A percentile compares a stretch with the other conserved stretches of the same genome.
Evolutionary conservation across 768 basidiomycete species (phyloP).

Genomic region (Boletus coccyginus): DNA sequence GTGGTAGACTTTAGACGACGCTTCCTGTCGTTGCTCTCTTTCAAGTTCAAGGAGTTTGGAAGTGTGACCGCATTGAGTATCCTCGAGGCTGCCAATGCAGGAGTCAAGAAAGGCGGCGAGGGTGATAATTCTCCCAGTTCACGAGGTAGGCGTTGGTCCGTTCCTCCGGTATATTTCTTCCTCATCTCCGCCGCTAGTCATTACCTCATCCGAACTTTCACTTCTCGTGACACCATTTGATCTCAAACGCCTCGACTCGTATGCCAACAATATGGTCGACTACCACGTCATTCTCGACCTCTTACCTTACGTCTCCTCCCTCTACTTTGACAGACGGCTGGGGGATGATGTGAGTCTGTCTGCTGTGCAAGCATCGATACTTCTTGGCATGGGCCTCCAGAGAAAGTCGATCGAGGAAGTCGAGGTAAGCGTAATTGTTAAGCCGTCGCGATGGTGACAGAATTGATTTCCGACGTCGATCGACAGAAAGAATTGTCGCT

Average conservation of each 20-base stretch:
- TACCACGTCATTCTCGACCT: conserved; percentile 96
- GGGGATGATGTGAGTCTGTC: conserved; percentile 68
- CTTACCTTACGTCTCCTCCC: conserved; percentile 72
- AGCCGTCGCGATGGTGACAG: background rate
- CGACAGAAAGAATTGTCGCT: conserved; percentile 72
- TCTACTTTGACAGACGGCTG: conserved; percentile 80
- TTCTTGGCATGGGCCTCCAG: conserved; percentile 87
- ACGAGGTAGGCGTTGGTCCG: conserved; percentile 34
- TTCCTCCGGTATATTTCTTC: background rate
- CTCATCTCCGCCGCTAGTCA: conserved; percentile 6
- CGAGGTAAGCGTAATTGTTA: conserved; percentile 52
- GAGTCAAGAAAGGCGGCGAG: conserved; percentile 45
- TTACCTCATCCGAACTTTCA: conserved; percentile 45
- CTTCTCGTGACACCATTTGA: conserved; percentile 86
- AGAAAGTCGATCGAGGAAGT: conserved; percentile 86
- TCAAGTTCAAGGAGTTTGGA: conserved; percentile 92
- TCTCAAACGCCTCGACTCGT: conserved; percentile 92
- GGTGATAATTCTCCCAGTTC: conserved; percentile 25
- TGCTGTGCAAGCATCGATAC: conserved; percentile 87
- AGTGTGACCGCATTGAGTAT: conserved; percentile 85
- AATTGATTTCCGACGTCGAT: conserved; percentile 1
- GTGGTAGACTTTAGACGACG: conserved; percentile 85
- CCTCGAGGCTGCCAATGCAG: conserved; percentile 77
- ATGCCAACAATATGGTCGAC: conserved; percentile 93
- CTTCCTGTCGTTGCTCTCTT: conserved; percentile 87